phyloP scores from a whole-genome alignment of 495 filamentous ascomycete species.

The Talaromyces ruber region DNA sequence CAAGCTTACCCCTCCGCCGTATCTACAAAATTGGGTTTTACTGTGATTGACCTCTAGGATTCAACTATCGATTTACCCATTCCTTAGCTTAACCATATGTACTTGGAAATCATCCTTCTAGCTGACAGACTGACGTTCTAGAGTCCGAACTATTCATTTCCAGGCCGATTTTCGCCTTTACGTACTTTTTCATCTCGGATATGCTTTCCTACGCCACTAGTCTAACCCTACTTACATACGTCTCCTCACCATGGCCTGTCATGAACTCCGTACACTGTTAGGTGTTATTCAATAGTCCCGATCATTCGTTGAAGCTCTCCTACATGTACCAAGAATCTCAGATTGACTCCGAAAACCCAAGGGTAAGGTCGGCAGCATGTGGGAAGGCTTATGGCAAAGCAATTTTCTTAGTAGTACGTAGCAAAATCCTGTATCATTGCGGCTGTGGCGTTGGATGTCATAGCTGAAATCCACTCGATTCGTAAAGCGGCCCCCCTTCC shows the following conservation, averaged over 20 bases:
- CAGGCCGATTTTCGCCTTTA: neutral
- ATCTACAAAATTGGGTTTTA: neutral
- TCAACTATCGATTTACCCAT: neutral
- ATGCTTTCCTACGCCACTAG: neutral
- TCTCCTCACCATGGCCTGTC: neutral
- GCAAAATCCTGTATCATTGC: neutral
- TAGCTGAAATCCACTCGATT: slow-evolving; percentile 2
- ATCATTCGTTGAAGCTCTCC: neutral
- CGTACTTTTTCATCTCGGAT: neutral
- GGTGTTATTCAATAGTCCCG: neutral
- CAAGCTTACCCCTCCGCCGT: neutral
- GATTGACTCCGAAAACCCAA: neutral
- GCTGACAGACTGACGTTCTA: neutral
- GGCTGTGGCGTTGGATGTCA: slow-evolving; percentile 2
- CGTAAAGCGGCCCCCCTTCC: neutral
- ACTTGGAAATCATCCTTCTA: neutral
- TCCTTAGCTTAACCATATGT: neutral
- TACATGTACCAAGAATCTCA: neutral
- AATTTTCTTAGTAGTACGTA: neutral
- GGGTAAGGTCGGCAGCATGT: neutral
- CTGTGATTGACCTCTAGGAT: neutral
- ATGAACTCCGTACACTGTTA: neutral
- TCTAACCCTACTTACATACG: neutral
- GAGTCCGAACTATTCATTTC: neutral
- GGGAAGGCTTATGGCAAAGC: neutral